phyloP scores from a whole-genome alignment of 2,329 filamentous ascomycete species.

The Claviceps purpurea region DNA sequence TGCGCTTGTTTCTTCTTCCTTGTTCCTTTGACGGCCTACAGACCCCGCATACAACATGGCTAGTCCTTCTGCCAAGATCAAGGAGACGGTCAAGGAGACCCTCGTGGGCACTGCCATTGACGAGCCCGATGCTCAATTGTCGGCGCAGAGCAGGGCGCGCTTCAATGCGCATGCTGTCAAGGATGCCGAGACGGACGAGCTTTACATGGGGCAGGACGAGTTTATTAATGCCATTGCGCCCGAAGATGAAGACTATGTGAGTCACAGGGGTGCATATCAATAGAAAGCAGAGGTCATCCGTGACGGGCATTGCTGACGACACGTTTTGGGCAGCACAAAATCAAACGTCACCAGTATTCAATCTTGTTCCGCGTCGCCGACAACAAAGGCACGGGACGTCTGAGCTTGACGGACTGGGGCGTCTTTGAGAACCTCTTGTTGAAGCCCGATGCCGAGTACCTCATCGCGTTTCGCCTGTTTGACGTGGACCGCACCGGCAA shows the following conservation, averaged over 20 bases:
- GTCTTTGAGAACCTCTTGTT: constrained; percentile 86
- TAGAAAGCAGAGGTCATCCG: background rate
- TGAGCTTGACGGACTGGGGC: constrained; percentile 76
- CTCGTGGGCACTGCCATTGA: constrained; percentile 46
- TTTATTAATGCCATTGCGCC: constrained; percentile 89
- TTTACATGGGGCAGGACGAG: constrained; percentile 69
- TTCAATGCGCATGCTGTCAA: constrained; percentile 67
- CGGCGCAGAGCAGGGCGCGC: constrained; percentile 58
- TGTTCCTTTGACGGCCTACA: background rate
- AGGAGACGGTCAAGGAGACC: constrained; percentile 65
- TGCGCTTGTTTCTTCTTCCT: background rate
- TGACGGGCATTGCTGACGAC: no score
- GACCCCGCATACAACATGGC: constrained; percentile 16
- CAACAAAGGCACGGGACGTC: constrained; percentile 54
- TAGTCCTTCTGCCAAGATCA: constrained; percentile 34
- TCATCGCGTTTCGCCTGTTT: constrained; percentile 95
- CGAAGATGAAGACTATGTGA: constrained; percentile 77
- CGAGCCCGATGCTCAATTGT: constrained; percentile 44
- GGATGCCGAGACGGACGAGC: constrained; percentile 62
- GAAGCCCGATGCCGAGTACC: constrained; percentile 96
- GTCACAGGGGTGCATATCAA: constrained; percentile 19
- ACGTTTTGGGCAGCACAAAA: constrained; percentile 62
- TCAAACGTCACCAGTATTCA: constrained; percentile 87
- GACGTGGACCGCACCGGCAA: constrained; percentile 71
- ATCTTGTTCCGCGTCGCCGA: constrained; percentile 91